Percentiles rank a stretch among this genome's conserved stretches.
Evolutionary conservation across 2,329 filamentous ascomycete species (phyloP).

Genomic region (Aureobasidium musti): DNA sequence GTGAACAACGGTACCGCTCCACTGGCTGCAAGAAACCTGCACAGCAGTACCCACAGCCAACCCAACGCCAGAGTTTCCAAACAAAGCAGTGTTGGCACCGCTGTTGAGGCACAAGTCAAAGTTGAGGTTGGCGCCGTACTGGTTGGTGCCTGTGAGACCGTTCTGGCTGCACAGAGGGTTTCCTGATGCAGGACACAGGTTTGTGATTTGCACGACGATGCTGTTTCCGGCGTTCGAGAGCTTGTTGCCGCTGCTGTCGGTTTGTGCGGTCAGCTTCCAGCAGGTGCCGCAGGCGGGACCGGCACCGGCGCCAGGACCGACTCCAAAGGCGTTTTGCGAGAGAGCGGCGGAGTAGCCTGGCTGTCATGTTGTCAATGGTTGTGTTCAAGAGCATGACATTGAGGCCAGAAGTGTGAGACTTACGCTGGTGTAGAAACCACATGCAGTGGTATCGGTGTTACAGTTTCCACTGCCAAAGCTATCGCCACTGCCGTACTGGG

Average conservation of each 20-base stretch:
- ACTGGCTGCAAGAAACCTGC: constrained; percentile 38
- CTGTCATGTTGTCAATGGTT: constrained; percentile 1
- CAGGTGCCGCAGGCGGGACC: constrained; percentile 47
- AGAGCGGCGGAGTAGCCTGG: constrained; percentile 44
- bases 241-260: constrained; percentile 39
- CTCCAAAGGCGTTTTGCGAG: constrained; percentile 46
- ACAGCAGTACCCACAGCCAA: constrained; percentile 42
- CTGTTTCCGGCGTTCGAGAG: constrained; percentile 40
- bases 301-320: constrained; percentile 43
- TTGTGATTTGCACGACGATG: constrained; percentile 47
- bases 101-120: constrained; percentile 48
- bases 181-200: constrained; percentile 45
- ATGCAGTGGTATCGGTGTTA: constrained; percentile 43
- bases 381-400: background rate
- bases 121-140: constrained; percentile 46
- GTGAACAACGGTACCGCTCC: constrained; percentile 32
- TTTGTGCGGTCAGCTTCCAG: constrained; percentile 43
- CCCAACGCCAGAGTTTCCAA: constrained; percentile 39
- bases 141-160: constrained; percentile 41
- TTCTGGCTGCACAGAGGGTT: constrained; percentile 46
- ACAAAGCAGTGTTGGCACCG: constrained; percentile 44
- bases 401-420: background rate
- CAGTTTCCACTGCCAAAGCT: constrained; percentile 42
- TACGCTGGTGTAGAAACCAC: constrained; percentile 40
- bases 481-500: constrained; percentile 43